Base-by-base conservation (phyloP, 148 eudicot genomes). In the Dysphania ambrosioides region DNA sequence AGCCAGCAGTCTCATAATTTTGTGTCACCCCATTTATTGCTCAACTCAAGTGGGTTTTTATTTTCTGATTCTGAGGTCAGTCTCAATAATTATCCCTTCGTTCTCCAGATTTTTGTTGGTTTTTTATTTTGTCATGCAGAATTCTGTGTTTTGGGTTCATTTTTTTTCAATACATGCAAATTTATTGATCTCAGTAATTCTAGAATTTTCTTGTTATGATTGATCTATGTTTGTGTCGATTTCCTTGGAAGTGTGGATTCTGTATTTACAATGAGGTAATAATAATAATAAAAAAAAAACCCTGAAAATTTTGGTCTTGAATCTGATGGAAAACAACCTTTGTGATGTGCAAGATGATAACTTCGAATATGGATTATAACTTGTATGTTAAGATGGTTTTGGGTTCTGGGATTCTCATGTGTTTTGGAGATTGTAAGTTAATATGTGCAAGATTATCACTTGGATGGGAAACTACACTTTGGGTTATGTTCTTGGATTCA, bases 11-110 rank as follows among this genome's bases (percentile, higher is more conserved):
- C 24, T 53, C 58, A 2, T 34, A 35, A n/a, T 38, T 11, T 24
- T 72, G 66, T 66, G 57, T 68, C 66, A 21, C 42, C 41, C 57
- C 57, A 42, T 59, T 57, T 10, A 65, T 59, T 26, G 32, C 34
- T 38, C 23, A 68, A 66, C 72, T 67, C 65, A 75, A 76, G 73
- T 16, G 65, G 72, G 64, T 75, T 6, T 24, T 40, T 65, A 3
- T 56, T 23, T 24, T 41, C 16, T 19, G 40, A 76, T 24, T 41
- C 16, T 19, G 40, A 76, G 79, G 79, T 76, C 59, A 42, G 79
- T 68, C 67, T 76, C 66, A 44, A n/a, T 60, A 53, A 65, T 4
- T 36, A 36, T 13, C 42, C 60, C 47, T 44, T 49, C 18, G n/a
- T 63, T 23, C 24, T 19, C n/a, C 27, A 53, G 27, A 66, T 66